Evolutionary conservation across 371 early-diverging fungal genomes (phyloP), one percentile per base, ranked within the genome.

Genomic region (Mucor racemosus): DNA sequence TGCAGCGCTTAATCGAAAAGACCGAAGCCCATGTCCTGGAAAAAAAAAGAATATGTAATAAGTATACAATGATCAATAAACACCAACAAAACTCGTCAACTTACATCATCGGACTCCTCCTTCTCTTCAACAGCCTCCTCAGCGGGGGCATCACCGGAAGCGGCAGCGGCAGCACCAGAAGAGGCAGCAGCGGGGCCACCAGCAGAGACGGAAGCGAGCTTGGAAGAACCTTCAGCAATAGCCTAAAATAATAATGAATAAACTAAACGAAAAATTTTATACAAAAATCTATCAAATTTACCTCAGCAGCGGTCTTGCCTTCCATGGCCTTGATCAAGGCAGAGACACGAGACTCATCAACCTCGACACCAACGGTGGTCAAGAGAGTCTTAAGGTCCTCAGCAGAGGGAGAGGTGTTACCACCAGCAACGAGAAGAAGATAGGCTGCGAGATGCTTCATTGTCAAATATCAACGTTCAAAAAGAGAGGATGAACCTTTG

Each of bases 381-480:
- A 97, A 91, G 79, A 97, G 86, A 65, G 78, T 76, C 80, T 86
- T 86, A 88, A 97, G 84, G 73, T 92, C 88, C 50, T 78, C 82
- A 72, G 88, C 88, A 71, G 91, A 77, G 69, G 97, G 95, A 69
- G 86, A 66, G 75, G 82, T 77, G 78, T 94, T 92, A 71, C 93
- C 93, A 81, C 92, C 95, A 81, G 92, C 90, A 78, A 86, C 82
- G 78, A 94, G 91, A 78, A 97, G 92, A 76, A 97, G 88, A 91
- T 95, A 96, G 76, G 97, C 96, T 73, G 95, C 97, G 78, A 97
- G 85, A 86, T 92, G 90, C 90, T 95, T 94, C 97, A 96, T 97
- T 72, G 72, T 69, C 44, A 66, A 69, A 63, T 73, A 55, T 65
- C 59, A 63, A 65, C 65, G 57, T 60, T 41, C 65, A 68, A 72